These are phyloP conservation scores for Floccularia luteovirens DNA, from an alignment of 768 basidiomycete species.

Conservation along the genomic window DNA sequence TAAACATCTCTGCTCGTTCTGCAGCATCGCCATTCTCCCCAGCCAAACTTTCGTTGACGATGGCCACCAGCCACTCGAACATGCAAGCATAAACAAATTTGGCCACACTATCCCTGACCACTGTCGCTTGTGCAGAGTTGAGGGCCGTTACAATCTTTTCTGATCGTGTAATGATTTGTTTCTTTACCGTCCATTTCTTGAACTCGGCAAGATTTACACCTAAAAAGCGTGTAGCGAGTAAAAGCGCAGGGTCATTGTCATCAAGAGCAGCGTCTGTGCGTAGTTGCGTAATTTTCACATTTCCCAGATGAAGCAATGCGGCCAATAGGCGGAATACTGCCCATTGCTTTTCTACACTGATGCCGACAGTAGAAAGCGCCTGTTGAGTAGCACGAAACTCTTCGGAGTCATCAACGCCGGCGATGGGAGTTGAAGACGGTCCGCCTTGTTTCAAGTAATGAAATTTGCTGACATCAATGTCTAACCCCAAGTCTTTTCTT, in stretches of 20 bases:
- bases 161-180: conserved; percentile 87
- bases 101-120: conserved; percentile 93
- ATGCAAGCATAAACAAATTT: conserved; percentile 98
- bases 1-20: conserved; percentile 93
- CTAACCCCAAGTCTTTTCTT: conserved; percentile 89
- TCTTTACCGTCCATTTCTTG: conserved; percentile 99
- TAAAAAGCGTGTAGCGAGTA: conserved; percentile 80
- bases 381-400: conserved; percentile 93
- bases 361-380: conserved; percentile 94
- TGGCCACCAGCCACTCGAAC: conserved; percentile 97
- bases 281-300: conserved; percentile 81
- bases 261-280: conserved; percentile 81
- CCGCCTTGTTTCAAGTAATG: conserved; percentile 93
- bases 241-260: conserved; percentile 74
- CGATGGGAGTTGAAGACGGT: conserved; percentile 75
- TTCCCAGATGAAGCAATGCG: conserved; percentile 93
- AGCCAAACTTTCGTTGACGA: conserved; percentile 94
- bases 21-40: conserved; percentile 93
- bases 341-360: conserved; percentile 98
- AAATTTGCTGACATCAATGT: conserved; percentile 81
- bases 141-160: conserved; percentile 93
- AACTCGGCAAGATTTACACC: conserved; percentile 89
- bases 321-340: conserved; percentile 93
- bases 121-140: conserved; percentile 82
- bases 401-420: conserved; percentile 91